Evolutionary conservation across 352 stramenopile genomes (phyloP).

Genomic region (Globisporangium okanoganense): DNA sequence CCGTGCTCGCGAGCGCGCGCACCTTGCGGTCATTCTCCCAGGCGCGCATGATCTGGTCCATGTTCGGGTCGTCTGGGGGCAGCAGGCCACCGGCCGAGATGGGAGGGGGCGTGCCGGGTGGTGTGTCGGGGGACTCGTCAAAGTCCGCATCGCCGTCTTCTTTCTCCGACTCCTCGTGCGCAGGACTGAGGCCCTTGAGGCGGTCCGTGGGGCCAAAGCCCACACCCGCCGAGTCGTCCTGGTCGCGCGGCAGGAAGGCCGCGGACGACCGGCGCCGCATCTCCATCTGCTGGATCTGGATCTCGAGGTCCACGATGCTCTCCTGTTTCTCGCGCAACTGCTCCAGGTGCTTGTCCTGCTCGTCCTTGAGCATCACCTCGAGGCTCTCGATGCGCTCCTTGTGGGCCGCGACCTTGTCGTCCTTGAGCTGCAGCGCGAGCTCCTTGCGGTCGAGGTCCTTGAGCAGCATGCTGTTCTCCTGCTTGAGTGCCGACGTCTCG

Average conservation of each 20-base stretch:
- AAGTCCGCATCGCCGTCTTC: constrained; percentile 19
- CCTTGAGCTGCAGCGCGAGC: constrained; percentile 46
- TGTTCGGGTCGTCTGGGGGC: constrained; percentile 43
- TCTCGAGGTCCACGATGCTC: constrained; percentile 52
- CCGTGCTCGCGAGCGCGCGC: constrained; percentile 30
- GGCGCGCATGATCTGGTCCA: constrained; percentile 58
- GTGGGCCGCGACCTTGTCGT: constrained; percentile 63
- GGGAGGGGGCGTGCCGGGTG: constrained; percentile 66
- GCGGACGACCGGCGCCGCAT: constrained; percentile 46
- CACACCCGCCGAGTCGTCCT: constrained; percentile 26
- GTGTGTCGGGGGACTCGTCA: constrained; percentile 63
- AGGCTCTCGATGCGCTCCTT: constrained; percentile 59
- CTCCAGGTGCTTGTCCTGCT: constrained; percentile 62
- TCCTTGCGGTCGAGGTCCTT: constrained; percentile 78
- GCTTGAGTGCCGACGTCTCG: constrained; percentile 62
- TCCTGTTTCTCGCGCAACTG: constrained; percentile 76
- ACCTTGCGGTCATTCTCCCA: constrained; percentile 69
- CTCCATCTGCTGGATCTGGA: constrained; percentile 61
- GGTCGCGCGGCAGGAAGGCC: constrained; percentile 32
- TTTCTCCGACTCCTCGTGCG: constrained; percentile 20
- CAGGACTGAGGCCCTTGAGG: constrained; percentile 23
- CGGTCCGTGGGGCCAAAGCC: constrained; percentile 48
- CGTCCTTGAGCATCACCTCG: constrained; percentile 50
- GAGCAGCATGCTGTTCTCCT: constrained; percentile 66
- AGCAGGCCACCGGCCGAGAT: constrained; percentile 55